These are phyloP conservation scores for Pseudogymnoascus sp. DNA, from an alignment of 2,329 filamentous ascomycete genomes.

Conservation along the genomic window DNA sequence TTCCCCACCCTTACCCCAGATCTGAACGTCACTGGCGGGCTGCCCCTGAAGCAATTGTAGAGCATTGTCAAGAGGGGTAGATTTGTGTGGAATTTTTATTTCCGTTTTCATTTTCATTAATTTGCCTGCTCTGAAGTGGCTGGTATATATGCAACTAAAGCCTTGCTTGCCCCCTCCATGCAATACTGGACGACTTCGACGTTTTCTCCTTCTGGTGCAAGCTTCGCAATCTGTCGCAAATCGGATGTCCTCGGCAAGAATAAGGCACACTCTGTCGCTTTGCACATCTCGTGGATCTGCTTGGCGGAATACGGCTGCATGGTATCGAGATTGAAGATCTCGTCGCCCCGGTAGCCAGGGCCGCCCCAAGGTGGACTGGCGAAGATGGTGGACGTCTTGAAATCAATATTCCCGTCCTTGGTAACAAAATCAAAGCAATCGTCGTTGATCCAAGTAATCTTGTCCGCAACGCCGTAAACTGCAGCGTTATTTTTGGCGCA, in stretches of 20 bases:
- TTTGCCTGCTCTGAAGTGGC: background rate
- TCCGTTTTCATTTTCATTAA: background rate
- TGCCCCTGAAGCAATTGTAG: background rate
- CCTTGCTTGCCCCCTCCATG: constrained; percentile 82
- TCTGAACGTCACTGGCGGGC: background rate
- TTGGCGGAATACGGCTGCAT: constrained; percentile 82
- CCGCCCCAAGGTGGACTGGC: constrained; percentile 69
- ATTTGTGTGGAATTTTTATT: background rate
- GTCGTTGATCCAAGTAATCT: constrained; percentile 78
- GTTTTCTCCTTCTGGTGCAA: constrained; percentile 42
- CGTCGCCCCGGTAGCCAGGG: constrained; percentile 52
- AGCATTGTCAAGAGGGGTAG: background rate
- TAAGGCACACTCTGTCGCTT: constrained; percentile 54
- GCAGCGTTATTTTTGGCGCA: constrained; percentile 90
- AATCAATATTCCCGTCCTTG: constrained; percentile 43
- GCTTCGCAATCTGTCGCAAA: constrained; percentile 63
- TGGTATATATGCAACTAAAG: constrained; percentile 56
- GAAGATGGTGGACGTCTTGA: constrained; percentile 43
- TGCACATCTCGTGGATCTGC: constrained; percentile 55
- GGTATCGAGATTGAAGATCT: constrained; percentile 71
- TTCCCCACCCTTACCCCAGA: constrained; percentile 4
- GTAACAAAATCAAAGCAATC: constrained; percentile 63
- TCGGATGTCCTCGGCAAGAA: constrained; percentile 84
- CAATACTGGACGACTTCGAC: constrained; percentile 83
- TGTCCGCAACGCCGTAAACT: constrained; percentile 69